Evolutionary conservation across 306 rosid genomes (phyloP).

Genomic region (apple (Malus domestica)): ASM211411v1 NC_041800.1:18441501-18442000

Average conservation of each 20-base stretch:
- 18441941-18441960: background rate
- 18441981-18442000: slow-evolving; percentile 6
- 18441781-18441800: slow-evolving; percentile 6
- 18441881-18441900: background rate
- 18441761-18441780: background rate
- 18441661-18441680: background rate
- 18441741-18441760: background rate
- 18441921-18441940: slow-evolving; percentile 2
- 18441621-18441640: too few relatives aligned
- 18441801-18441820: background rate
- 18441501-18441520: background rate
- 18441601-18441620: too few relatives aligned
- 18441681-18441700: background rate
- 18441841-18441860: slow-evolving; percentile 21
- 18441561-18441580: too few relatives aligned
- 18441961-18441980: background rate
- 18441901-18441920: slow-evolving; percentile 2
- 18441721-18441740: background rate
- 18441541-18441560: too few relatives aligned
- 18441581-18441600: too few relatives aligned
- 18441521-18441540: background rate
- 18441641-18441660: background rate
- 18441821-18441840: background rate
- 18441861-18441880: slow-evolving; percentile 31
- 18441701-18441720: too few relatives aligned